Evolutionary conservation across 768 basidiomycete species (phyloP).

Genomic region (Termitomyces sp.): DNA sequence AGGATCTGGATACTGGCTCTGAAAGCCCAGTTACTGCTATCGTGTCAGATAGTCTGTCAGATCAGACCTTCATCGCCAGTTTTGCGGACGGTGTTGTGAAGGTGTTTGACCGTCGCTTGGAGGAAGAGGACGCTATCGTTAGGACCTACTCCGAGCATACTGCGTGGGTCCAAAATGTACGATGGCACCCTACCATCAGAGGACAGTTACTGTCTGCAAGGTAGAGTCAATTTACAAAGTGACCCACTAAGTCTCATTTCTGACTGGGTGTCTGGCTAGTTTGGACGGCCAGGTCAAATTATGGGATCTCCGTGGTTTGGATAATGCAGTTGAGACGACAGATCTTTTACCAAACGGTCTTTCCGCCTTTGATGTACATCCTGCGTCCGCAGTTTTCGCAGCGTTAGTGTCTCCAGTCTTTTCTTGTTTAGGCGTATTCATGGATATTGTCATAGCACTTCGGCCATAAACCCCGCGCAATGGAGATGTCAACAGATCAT

Average conservation of each 20-base stretch:
- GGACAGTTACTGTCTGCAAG: constrained; percentile 81
- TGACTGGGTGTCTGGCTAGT: constrained; percentile 32
- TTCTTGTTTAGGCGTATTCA: background rate
- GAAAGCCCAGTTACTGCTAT: constrained; percentile 88
- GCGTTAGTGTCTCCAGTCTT: constrained; percentile 48
- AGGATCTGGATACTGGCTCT: constrained; percentile 89
- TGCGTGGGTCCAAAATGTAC: constrained; percentile 88
- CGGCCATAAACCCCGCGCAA: constrained; percentile 49
- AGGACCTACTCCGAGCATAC: constrained; percentile 69
- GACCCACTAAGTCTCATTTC: background rate
- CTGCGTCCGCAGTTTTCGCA: constrained; percentile 77
- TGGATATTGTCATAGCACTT: constrained; percentile 35
- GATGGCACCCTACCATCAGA: constrained; percentile 67
- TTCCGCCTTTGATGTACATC: constrained; percentile 83
- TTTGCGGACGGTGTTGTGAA: constrained; percentile 91
- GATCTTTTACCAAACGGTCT: constrained; percentile 66
- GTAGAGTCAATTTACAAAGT: constrained; percentile 35
- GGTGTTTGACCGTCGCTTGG: constrained; percentile 87
- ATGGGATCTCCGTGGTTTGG: constrained; percentile 78
- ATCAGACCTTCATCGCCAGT: constrained; percentile 80
- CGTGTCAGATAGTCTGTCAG: constrained; percentile 66
- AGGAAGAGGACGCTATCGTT: constrained; percentile 78
- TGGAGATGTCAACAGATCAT: constrained; percentile 64
- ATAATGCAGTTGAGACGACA: constrained; percentile 55
- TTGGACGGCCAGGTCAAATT: constrained; percentile 85